These are phyloP conservation scores for Rhodotorula toruloides DNA, from an alignment of 768 basidiomycete species.

Conservation along the genomic window DNA sequence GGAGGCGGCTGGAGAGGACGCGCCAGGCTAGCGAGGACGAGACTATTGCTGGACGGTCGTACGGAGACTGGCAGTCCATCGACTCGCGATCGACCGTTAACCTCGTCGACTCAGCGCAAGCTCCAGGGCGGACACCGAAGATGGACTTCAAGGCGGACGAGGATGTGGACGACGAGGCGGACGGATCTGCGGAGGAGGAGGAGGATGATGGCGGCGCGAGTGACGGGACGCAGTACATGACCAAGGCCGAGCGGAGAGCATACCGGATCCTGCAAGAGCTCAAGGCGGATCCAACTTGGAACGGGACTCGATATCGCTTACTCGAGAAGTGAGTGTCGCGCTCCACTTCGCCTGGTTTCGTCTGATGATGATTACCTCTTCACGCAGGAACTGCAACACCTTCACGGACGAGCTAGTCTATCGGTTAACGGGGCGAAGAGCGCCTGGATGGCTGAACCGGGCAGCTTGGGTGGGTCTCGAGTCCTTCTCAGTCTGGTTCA, in stretches of 20 bases:
- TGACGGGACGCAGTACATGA: conserved; percentile 29
- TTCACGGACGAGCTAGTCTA: conserved; percentile 34
- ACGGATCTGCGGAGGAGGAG: background rate
- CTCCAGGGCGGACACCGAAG: no score
- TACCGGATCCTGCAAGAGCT: conserved; percentile 29
- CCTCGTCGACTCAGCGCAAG: no score
- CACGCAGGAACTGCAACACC: conserved; percentile 29
- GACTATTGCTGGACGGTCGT: background rate
- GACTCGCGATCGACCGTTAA: background rate
- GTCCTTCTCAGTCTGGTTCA: background rate
- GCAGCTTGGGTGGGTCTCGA: conserved; percentile 25
- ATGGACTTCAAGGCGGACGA: background rate
- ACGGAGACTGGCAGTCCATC: background rate
- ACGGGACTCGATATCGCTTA: conserved; percentile 17
- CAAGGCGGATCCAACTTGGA: conserved; percentile 12
- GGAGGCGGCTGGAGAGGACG: no score
- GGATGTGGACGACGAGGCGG: background rate
- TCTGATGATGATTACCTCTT: background rate
- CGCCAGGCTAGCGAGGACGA: background rate
- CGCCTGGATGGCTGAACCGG: conserved; percentile 29
- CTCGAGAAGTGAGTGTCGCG: conserved; percentile 14
- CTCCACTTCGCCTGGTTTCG: background rate
- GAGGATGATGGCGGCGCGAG: conserved; percentile 25
- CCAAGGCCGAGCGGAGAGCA: conserved; percentile 12
- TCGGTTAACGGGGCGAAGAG: conserved; percentile 9